These are phyloP conservation scores for Talaromyces adpressus DNA, from an alignment of 495 filamentous ascomycete genomes.

Conservation along the genomic window DNA sequence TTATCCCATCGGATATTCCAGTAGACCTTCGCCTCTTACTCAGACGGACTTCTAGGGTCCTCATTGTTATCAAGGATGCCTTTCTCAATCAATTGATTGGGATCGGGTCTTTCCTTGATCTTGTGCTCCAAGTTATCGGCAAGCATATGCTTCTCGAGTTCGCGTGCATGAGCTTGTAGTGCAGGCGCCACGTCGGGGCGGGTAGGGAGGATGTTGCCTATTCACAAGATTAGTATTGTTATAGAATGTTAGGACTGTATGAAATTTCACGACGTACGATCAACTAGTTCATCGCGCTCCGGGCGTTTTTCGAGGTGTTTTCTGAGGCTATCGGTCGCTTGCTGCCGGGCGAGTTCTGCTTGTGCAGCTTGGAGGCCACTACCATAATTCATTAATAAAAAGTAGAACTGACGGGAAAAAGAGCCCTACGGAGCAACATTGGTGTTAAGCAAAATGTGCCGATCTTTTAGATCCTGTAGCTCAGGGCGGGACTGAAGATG, in stretches of 20 bases:
- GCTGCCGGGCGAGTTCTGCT: slow-evolving; percentile 59
- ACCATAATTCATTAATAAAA: neutral
- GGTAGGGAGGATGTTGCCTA: slow-evolving; percentile 74
- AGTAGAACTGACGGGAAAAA: neutral
- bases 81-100: slow-evolving; percentile 66
- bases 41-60: slow-evolving; percentile 22
- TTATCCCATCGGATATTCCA: neutral
- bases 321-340: slow-evolving; percentile 55
- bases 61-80: slow-evolving; percentile 66
- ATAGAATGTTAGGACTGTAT: neutral
- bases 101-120: slow-evolving; percentile 64
- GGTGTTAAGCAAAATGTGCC: slow-evolving; percentile 66
- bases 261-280: slow-evolving; percentile 46
- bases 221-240: neutral
- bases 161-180: slow-evolving; percentile 67
- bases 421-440: slow-evolving; percentile 56
- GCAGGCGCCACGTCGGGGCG: slow-evolving; percentile 66
- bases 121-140: slow-evolving; percentile 78
- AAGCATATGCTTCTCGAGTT: slow-evolving; percentile 80
- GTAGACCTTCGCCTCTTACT: neutral
- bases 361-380: slow-evolving; percentile 46
- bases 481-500: slow-evolving; percentile 76
- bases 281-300: slow-evolving; percentile 58
- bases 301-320: slow-evolving; percentile 60
- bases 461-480: slow-evolving; percentile 68